These are phyloP conservation scores for Saturnispora bothae DNA, from an alignment of 805 yeast species.

Conservation along the genomic window DNA sequence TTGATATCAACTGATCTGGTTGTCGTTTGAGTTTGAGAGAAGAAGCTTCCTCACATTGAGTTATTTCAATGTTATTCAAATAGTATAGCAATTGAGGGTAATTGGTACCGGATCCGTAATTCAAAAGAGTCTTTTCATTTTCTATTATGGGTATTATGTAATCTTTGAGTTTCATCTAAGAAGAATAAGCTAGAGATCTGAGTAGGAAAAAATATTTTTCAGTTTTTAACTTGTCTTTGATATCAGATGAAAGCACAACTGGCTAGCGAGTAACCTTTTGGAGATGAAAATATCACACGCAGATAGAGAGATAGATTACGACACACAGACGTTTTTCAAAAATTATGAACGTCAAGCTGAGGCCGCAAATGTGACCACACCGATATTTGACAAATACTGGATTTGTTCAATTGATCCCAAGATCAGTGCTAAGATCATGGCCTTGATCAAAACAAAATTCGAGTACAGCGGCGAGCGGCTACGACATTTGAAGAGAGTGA, in stretches of 20 bases:
- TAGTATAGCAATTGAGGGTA: not conserved
- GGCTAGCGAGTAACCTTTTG: too few relatives aligned
- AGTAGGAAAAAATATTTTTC: too few relatives aligned
- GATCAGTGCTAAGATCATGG: slow-evolving; percentile 21
- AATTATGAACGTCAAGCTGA: slow-evolving; percentile 32
- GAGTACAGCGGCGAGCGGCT: slow-evolving; percentile 21
- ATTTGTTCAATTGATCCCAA: slow-evolving; percentile 31
- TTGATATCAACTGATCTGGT: slow-evolving; percentile 9
- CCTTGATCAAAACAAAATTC: slow-evolving; percentile 18
- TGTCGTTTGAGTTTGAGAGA: not conserved
- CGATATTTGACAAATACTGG: slow-evolving; percentile 33
- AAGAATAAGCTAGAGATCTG: too few relatives aligned
- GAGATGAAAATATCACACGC: too few relatives aligned
- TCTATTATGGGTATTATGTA: not conserved
- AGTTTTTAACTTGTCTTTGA: too few relatives aligned
- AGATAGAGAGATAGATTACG: slow-evolving; percentile 30
- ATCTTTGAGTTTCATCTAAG: not conserved
- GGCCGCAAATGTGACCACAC: slow-evolving; percentile 16
- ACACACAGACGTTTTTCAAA: slow-evolving; percentile 29
- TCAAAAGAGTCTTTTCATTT: not conserved
- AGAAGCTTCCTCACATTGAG: not conserved
- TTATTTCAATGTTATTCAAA: slow-evolving; percentile 1
- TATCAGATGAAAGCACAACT: too few relatives aligned
- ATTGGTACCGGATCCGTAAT: slow-evolving; percentile 9
- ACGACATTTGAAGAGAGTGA: slow-evolving; percentile 46